Evolutionary conservation across 495 filamentous ascomycete species (phyloP).

Genomic region (Xylaria acuta): DNA sequence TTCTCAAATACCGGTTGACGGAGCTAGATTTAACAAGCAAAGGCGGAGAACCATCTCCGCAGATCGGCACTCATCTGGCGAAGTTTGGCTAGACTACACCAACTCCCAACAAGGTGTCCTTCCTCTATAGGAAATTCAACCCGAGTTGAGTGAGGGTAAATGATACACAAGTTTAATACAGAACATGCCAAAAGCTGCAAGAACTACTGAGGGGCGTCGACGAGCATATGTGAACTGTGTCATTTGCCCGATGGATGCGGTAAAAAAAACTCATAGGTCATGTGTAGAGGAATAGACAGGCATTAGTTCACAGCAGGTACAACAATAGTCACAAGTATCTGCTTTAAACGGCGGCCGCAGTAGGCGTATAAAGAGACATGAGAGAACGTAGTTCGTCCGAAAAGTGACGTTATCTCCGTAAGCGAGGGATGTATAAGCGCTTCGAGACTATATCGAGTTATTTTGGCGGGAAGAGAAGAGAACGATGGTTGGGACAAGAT

Average conservation of each 20-base stretch:
- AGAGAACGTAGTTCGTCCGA: neutral
- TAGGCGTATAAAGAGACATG: neutral
- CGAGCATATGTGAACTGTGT: neutral
- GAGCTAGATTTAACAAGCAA: neutral
- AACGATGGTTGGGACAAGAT: neutral
- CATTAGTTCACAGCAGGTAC: neutral
- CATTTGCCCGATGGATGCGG: neutral
- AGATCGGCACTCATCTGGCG: neutral
- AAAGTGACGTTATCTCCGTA: neutral
- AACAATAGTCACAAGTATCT: neutral
- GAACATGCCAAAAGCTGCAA: neutral
- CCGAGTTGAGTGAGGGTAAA: neutral
- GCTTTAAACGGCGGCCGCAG: neutral
- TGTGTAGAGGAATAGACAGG: neutral
- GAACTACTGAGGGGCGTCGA: neutral
- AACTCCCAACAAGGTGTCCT: neutral
- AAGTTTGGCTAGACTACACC: neutral
- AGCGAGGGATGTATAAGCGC: neutral
- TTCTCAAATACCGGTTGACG: neutral
- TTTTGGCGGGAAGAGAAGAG: neutral
- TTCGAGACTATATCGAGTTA: neutral
- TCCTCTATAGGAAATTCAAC: conserved; percentile 3
- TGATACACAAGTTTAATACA: neutral
- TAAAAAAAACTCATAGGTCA: neutral
- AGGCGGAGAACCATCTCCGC: conserved; percentile 1